Evolutionary conservation across 2,329 filamentous ascomycete genomes (phyloP).

Genomic region (Microascus cirrosus): DNA sequence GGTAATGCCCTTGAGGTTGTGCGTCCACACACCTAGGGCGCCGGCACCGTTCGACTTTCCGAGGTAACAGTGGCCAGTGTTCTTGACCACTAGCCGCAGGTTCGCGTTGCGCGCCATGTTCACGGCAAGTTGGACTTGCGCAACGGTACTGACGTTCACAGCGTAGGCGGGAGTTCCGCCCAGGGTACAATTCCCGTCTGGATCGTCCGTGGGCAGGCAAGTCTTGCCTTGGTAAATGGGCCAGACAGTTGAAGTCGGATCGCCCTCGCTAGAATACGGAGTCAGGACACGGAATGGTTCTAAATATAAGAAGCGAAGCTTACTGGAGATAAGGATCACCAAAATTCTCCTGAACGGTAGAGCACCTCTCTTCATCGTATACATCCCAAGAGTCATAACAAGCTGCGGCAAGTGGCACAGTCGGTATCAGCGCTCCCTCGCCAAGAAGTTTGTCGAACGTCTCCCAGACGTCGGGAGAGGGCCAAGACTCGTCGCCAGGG

Average conservation of each 20-base stretch:
- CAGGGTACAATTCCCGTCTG: constrained; percentile 22
- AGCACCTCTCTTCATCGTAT: not conserved
- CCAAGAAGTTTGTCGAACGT: not conserved
- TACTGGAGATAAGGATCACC: not conserved
- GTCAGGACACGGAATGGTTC: too few relatives aligned
- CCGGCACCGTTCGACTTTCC: constrained; percentile 24
- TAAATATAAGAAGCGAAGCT: too few relatives aligned
- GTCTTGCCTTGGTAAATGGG: constrained; percentile 1
- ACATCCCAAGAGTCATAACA: not conserved
- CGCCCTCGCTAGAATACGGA: not conserved
- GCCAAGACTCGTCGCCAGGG: not conserved
- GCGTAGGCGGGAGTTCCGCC: constrained; percentile 30
- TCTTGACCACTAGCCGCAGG: constrained; percentile 21
- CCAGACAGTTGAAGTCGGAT: not conserved
- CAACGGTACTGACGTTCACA: constrained; percentile 17
- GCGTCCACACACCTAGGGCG: constrained; percentile 24
- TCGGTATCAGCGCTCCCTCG: not conserved
- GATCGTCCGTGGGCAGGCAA: not conserved
- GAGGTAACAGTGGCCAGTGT: constrained; percentile 19
- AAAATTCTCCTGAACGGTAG: not conserved
- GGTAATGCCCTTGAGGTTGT: constrained; percentile 22
- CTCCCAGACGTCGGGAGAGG: not conserved
- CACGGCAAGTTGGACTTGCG: constrained; percentile 20
- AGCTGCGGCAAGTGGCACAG: not conserved
- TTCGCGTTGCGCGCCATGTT: constrained; percentile 24